A percentile compares a stretch with the other conserved stretches of the same genome.
phyloP scores from a whole-genome alignment of 306 rosid genomes.

The Acacia crassicarpa region DNA sequence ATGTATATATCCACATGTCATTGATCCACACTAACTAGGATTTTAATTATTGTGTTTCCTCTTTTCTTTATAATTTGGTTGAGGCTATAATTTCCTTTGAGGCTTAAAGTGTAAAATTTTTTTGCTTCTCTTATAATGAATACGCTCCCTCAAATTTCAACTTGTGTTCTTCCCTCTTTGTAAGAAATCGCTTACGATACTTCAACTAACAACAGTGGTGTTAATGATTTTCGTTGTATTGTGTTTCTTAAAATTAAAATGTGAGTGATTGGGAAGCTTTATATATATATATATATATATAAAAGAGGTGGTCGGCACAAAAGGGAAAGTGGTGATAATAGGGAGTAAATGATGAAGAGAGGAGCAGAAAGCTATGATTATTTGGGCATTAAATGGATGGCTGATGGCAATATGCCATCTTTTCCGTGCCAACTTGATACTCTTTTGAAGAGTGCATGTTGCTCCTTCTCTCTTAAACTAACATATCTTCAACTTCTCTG shows the following conservation, averaged over 20 bases:
- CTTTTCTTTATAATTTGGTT: too few relatives aligned
- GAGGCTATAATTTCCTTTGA: too few relatives aligned
- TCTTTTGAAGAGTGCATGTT: not conserved
- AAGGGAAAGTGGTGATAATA: slow-evolving; percentile 14
- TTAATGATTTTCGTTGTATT: too few relatives aligned
- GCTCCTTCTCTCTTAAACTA: not conserved
- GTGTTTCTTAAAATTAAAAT: too few relatives aligned
- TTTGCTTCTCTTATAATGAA: too few relatives aligned
- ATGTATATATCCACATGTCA: not conserved
- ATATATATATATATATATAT: too few relatives aligned
- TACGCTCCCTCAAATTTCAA: rapidly evolving
- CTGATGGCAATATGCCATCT: slow-evolving; percentile 3
- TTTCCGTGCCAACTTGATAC: slow-evolving; percentile 2
- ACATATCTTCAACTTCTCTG: not conserved
- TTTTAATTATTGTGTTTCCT: too few relatives aligned
- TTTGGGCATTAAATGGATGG: slow-evolving; percentile 1
- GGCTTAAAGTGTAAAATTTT: too few relatives aligned
- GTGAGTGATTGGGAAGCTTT: too few relatives aligned
- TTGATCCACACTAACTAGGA: not conserved
- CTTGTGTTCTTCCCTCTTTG: too few relatives aligned
- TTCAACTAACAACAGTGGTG: rapidly evolving
- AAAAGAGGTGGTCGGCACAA: slow-evolving; percentile 33
- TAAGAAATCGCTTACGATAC: rapidly evolving
- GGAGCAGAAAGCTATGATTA: not conserved
- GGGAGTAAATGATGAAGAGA: not conserved